Base-by-base conservation (phyloP, 1,284 basidiomycete species). In the Volvariella volvacea region DNA sequence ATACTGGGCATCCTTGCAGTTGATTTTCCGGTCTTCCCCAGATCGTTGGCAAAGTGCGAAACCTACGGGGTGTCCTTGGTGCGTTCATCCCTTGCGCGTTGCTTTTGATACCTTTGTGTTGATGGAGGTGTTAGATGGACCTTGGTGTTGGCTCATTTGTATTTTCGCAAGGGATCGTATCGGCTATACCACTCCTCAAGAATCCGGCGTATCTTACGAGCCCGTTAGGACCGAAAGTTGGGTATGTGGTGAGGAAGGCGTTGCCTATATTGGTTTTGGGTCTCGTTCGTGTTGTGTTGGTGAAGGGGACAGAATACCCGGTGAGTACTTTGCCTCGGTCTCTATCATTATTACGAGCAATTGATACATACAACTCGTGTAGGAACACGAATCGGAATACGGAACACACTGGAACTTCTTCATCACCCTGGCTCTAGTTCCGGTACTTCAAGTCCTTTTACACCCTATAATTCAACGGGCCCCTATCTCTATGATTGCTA, bases 391-490 rank as follows among this genome's bases (percentile, higher is more conserved):
- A 36, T 85, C 92, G 0, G 95, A 99, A 66, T 99, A 99, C 53
- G 96, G 96, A 1, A 82, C 83, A 0, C 94, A 98, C 58, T 99
- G 96, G 96, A 99, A 99, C 62, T 99, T 99, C 64, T 99, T 99
- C 74, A 78, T 98, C 56, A 98, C 96, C 0, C 72, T 99, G 10
- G 92, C 83, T 0, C 50, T 90, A 1, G 62, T 98, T 2, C 94
- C 94, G 0, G 61, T 89, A 1, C 63, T 91, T 4, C 84, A 92
- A 51, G 77, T 87, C 0, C 46, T 82, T 0, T 59, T 92, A 4
- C 81, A 87, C 47, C 84, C 87, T 0, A 39, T 88, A 4, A 74
- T 88, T 30, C 58, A 65, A 9, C 60, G 59, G 14, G 45, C 83
- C 2, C 77, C 85, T 0, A 74, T 88, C 44, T 78, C 80, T 1